These are phyloP conservation scores for Endothia cerciana DNA, from an alignment of 2,329 filamentous ascomycete genomes.

Conservation along the genomic window DNA sequence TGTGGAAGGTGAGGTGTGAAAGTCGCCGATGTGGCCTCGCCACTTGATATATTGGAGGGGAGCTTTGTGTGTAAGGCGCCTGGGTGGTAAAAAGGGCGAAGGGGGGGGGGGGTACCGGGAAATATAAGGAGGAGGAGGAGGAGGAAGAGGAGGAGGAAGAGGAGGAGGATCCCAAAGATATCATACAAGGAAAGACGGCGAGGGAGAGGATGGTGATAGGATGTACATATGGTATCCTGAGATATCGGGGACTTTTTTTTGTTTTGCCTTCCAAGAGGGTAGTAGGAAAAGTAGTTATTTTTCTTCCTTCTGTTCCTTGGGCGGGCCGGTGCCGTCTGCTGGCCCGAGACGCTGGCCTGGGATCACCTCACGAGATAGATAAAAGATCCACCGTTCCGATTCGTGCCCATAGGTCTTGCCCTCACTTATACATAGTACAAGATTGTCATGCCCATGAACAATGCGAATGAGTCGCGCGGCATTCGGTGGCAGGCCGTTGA, in stretches of 20 bases:
- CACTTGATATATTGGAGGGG: background rate
- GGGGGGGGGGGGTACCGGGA: background rate
- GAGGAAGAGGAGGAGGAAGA: background rate
- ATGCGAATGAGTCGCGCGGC: constrained; percentile 16
- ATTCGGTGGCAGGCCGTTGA: background rate
- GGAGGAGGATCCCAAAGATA: background rate
- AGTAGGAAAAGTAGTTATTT: too few relatives aligned
- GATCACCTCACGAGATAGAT: constrained; percentile 20
- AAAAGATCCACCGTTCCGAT: background rate
- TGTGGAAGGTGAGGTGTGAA: background rate
- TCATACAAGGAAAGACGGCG: constrained; percentile 1
- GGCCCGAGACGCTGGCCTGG: background rate
- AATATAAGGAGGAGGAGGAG: background rate
- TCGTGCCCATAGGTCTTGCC: too few relatives aligned
- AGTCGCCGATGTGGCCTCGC: constrained; percentile 3
- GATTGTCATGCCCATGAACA: constrained; percentile 8
- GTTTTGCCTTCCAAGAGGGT: too few relatives aligned
- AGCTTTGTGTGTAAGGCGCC: background rate
- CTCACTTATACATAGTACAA: background rate
- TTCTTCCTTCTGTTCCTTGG: constrained; percentile 3
- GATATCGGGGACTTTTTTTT: constrained; percentile 5
- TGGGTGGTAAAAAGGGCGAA: background rate
- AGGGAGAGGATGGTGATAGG: constrained; percentile 2
- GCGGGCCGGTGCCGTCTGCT: constrained; percentile 13
- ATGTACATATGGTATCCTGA: background rate